Evolutionary conservation across 1,284 basidiomycete genomes (phyloP).

Genomic region (Schizopora paradoxa): DNA sequence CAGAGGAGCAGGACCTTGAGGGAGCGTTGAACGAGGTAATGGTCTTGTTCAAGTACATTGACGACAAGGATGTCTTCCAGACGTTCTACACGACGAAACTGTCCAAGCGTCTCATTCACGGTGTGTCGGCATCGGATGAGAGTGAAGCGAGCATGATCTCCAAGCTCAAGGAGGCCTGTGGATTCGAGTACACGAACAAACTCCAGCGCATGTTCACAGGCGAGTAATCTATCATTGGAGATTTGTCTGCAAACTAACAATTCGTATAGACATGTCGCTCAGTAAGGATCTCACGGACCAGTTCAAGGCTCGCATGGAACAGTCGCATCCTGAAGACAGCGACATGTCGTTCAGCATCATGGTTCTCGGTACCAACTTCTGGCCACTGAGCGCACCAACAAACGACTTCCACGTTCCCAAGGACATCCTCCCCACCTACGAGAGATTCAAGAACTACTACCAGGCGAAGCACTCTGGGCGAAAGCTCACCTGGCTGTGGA

Average conservation of each 20-base stretch:
- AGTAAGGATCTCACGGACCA: constrained; percentile 95
- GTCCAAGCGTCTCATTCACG: constrained; percentile 91
- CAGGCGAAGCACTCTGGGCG: constrained; percentile 92
- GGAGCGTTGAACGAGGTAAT: constrained; percentile 89
- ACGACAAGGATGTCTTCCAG: constrained; percentile 99
- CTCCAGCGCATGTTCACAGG: constrained; percentile 98
- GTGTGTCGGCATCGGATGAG: constrained; percentile 93
- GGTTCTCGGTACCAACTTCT: constrained; percentile 94
- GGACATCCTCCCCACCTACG: constrained; percentile 83
- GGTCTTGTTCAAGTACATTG: constrained; percentile 98
- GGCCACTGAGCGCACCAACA: constrained; percentile 83
- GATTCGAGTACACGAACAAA: constrained; percentile 98
- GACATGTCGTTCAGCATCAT: constrained; percentile 91
- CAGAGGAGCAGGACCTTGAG: constrained; percentile 89
- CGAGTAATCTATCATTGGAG: constrained; percentile 30
- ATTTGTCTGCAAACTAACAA: constrained; percentile 8
- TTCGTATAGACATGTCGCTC: constrained; percentile 78
- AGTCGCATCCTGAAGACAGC: constrained; percentile 74
- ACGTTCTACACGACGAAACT: constrained; percentile 98
- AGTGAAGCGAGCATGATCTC: constrained; percentile 98
- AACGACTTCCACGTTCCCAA: constrained; percentile 88
- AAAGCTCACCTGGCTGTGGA: constrained; percentile 97
- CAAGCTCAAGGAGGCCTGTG: constrained; percentile 96
- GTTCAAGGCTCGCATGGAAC: constrained; percentile 92
- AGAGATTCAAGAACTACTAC: constrained; percentile 93